These are phyloP conservation scores for Geoglossum cookeanum DNA, from an alignment of 2,329 filamentous ascomycete genomes.

Conservation along the genomic window DNA sequence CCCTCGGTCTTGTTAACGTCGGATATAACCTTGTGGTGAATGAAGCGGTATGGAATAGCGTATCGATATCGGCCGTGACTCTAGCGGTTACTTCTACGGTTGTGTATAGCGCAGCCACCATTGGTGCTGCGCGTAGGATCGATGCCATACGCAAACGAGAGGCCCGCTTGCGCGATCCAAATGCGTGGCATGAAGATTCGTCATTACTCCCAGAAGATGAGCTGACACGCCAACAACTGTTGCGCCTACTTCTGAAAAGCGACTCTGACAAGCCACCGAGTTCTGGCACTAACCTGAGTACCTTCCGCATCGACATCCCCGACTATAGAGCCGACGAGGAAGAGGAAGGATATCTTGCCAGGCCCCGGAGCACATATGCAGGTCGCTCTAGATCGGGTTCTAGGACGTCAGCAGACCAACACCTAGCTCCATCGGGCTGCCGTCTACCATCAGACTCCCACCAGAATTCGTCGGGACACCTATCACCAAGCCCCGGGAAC, in stretches of 20 bases:
- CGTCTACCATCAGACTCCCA: not conserved
- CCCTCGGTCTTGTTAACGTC: slow-evolving; percentile 28
- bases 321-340: not conserved
- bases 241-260: slow-evolving; percentile 23
- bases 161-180: slow-evolving; percentile 15
- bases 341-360: not conserved
- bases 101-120: slow-evolving; percentile 23
- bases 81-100: slow-evolving; percentile 23
- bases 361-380: not conserved
- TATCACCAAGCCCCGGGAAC: not conserved
- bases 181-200: slow-evolving; percentile 10
- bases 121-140: slow-evolving; percentile 24
- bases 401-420: not conserved
- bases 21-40: slow-evolving; percentile 25
- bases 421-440: not conserved
- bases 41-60: slow-evolving; percentile 23
- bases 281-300: slow-evolving; percentile 19
- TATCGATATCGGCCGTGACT: slow-evolving; percentile 24
- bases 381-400: not conserved
- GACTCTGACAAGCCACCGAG: slow-evolving; percentile 16
- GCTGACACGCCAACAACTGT: slow-evolving; percentile 30
- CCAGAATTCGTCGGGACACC: not conserved
- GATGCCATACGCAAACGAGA: slow-evolving; percentile 15
- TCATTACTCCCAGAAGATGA: slow-evolving; percentile 26
- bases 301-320: slow-evolving; percentile 23